Base-by-base conservation (phyloP, 257 asterid species). In the Anisodus acutangulus region DNA sequence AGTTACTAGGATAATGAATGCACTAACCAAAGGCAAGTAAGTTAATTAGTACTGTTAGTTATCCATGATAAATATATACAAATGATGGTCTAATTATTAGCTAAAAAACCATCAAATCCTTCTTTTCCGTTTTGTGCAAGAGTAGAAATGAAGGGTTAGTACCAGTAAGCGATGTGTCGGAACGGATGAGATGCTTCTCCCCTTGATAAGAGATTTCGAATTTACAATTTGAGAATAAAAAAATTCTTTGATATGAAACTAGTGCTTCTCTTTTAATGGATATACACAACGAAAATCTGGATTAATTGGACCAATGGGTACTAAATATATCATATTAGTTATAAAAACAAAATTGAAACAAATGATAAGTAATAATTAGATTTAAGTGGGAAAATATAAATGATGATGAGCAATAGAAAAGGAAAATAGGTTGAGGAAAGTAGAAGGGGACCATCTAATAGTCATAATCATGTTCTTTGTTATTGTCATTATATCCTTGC, bases 141-240 rank as follows among this genome's bases (percentile, higher is more conserved):
- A 49, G 81, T 49, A 6, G 12, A 51, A 22, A 22, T 12, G 45
- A 49, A 49, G 81, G 51, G 37, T 10, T 72, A 10, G 80, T 72
- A 43, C 8, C 13, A 72, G 3, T 3, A 3, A 8, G 6, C 0
- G 4, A 45, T 17, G 26, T 0, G 4, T 2, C 12, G 4, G 1
- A 16, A n/a, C 4, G 2, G 0, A 10, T 10, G 4, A n/a, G 1
- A 72, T 1, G 0, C 7, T 0, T 72, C 51, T 0, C 19, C n/a
- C n/a, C 5, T 45, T 10, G 6, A 72, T 0, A 2, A 72, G 3
- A 45, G 0, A 10, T 10, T 0, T 45, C 0, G 3, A n/a, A 2
- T 43, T 17, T 0, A 9, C n/a, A 0, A 4, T 9, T 1, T 39
- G 3, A n/a, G 12, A 70, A 9, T 43, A 0, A 9, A 70, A 3